Evolutionary conservation across 495 filamentous ascomycete species (phyloP).

Genomic region (Echria macrotheca): DNA sequence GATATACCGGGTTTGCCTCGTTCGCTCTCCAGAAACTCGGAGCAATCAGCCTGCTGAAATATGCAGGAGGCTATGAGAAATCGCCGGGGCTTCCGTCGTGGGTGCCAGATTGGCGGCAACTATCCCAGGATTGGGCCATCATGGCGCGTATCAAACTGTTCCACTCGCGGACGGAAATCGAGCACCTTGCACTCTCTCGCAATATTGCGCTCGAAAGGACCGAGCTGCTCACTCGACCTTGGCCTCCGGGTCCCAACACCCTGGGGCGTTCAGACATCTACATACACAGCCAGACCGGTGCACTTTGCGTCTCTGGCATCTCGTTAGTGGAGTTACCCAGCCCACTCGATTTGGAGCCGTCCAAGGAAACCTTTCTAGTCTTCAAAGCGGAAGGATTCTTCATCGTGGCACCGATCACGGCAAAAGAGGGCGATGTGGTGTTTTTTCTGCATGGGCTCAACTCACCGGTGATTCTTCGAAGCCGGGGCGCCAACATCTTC

Average conservation of each 20-base stretch:
- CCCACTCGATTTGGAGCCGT: neutral
- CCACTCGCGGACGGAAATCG: no score
- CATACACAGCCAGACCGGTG: conserved; percentile 12
- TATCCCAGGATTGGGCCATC: conserved; percentile 15
- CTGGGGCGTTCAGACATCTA: neutral
- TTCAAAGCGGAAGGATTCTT: conserved; percentile 2
- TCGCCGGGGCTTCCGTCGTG: conserved; percentile 17
- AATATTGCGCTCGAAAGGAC: no score
- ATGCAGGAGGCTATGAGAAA: conserved; percentile 13
- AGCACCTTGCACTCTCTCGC: no score
- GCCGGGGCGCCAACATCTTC: conserved; percentile 6
- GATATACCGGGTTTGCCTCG: conserved; percentile 16
- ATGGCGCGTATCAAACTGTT: neutral
- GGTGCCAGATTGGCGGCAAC: conserved; percentile 19
- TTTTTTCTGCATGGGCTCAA: conserved; percentile 15
- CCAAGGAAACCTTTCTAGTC: neutral
- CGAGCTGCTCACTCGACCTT: no score
- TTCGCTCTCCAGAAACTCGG: conserved; percentile 12
- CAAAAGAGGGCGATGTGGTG: neutral
- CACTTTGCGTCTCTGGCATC: conserved; percentile 9
- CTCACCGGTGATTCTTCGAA: conserved; percentile 9
- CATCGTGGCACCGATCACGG: conserved; percentile 6
- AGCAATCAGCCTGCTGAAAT: conserved; percentile 11
- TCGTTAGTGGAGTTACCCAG: conserved; percentile 9
- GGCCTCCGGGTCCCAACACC: neutral